Base-by-base conservation (phyloP, 805 yeast species). In the Candida michaelii region DNA sequence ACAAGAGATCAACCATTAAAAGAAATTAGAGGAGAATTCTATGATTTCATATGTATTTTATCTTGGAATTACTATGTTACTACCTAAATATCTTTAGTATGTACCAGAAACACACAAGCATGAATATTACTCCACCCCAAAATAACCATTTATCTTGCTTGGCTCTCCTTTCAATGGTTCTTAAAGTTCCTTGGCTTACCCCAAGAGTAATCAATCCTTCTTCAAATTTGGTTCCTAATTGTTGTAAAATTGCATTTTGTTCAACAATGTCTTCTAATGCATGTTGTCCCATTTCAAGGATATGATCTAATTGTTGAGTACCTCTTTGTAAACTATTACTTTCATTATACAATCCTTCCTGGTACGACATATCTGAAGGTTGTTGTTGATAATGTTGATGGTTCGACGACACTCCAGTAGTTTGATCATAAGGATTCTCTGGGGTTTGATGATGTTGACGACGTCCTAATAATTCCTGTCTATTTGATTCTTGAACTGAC, bases 111-210 rank as follows among this genome's bases (percentile, higher is more conserved):
- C 78, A 66, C 11, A 82, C 69, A 43, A 90, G 58, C 63, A 87
- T 75, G 23, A 83, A 51, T 1, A 74, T 34, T 2, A 86, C 79
- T 24, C 89, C 86, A 10, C 83, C 81, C 74, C 85, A 89, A 58
- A 93, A 93, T 23, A 93, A 67, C 73, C 88, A 77, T 59, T 89
- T 89, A 60, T 91, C 98, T 59, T 88, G 84, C 52, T 77, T 79
- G 9, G 95, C 91, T 42, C 96, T 76, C 51, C 80, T 77, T 62
- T 89, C 93, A 24, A 91, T 83, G 41, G 76, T 73, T 43, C 85
- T 71, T 36, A 93, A 89, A 1, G 98, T 91, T 12, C 84, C 84
- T 48, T 80, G 82, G 25, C 96, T 85, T 1, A 93, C 85, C 5
- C 97, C 97, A 45, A 93, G 72, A 1, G 96, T 89, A 36, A 78